Conservation (phyloP, 495 filamentous ascomycete species). For the Penicillium coffeae region DNA sequence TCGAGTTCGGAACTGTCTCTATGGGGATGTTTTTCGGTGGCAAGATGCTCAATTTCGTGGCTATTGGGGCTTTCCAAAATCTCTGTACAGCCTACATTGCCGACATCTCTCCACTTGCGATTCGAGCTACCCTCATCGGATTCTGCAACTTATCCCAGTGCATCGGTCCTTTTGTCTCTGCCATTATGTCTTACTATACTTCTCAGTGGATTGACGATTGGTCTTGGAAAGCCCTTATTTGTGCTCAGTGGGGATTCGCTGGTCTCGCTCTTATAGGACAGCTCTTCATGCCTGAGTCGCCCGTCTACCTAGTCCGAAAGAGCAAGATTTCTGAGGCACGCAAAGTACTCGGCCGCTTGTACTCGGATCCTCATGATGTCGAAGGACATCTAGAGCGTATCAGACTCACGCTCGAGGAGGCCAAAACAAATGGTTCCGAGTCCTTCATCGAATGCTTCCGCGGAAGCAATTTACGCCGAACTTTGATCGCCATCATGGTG, state of each 20-base stretch:
- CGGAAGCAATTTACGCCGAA: constrained; percentile 1
- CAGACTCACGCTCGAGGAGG: constrained; percentile 4
- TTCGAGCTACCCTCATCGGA: neutral
- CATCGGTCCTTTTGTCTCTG: constrained; percentile 4
- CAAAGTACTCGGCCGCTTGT: neutral
- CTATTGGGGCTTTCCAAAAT: constrained; percentile 1
- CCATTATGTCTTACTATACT: constrained; percentile 6
- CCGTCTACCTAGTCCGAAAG: neutral
- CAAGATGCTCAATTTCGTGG: constrained; percentile 2
- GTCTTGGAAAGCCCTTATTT: constrained; percentile 2
- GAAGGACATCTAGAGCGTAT: constrained; percentile 4
- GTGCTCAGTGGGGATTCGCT: constrained; percentile 4
- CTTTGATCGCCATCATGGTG: constrained; percentile 3
- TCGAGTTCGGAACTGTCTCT: constrained; percentile 1
- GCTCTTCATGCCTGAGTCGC: constrained; percentile 6
- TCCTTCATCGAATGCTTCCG: constrained; percentile 3
- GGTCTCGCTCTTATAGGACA: neutral
- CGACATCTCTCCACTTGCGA: constrained; percentile 1
- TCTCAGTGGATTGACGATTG: neutral
- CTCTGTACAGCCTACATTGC: constrained; percentile 3
- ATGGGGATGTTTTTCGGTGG: constrained; percentile 6
- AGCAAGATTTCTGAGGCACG: neutral
- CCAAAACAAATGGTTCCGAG: neutral
- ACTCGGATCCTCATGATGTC: neutral
- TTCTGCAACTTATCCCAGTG: constrained; percentile 4